Percentiles rank a stretch among this genome's conserved stretches.
These are phyloP conservation scores for Zasmidium cellare DNA, from an alignment of 2,329 filamentous ascomycete genomes.

Conservation along the genomic window DNA sequence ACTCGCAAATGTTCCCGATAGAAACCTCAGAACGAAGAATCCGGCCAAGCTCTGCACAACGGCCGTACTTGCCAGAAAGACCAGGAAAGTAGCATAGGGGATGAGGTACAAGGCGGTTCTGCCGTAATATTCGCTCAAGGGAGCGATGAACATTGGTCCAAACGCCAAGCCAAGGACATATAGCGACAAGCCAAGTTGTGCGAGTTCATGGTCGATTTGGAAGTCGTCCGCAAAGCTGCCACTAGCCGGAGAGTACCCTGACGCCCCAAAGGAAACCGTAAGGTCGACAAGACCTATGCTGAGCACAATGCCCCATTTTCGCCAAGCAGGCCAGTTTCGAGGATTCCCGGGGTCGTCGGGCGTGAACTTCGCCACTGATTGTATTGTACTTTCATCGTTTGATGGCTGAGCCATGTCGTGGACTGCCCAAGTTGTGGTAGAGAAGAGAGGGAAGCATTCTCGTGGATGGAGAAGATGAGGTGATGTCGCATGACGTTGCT, in stretches of 20 bases:
- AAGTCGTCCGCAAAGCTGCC: slow-evolving; percentile 46
- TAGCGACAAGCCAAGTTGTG: slow-evolving; percentile 47
- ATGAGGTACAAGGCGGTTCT: slow-evolving; percentile 44
- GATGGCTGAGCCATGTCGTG: background rate
- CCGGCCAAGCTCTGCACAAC: slow-evolving; percentile 40
- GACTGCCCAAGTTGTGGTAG: background rate
- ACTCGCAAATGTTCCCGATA: slow-evolving; percentile 49
- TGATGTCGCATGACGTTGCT: background rate
- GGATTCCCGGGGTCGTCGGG: slow-evolving; percentile 45
- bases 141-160: slow-evolving; percentile 48
- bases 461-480: background rate
- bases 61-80: slow-evolving; percentile 45
- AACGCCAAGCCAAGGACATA: slow-evolving; percentile 51
- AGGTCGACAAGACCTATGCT: slow-evolving; percentile 39
- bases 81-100: slow-evolving; percentile 45
- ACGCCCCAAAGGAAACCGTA: slow-evolving; percentile 41
- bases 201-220: slow-evolving; percentile 41
- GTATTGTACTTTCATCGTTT: background rate
- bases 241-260: slow-evolving; percentile 48
- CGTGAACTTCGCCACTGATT: slow-evolving; percentile 29
- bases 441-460: background rate
- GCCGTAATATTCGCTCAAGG: slow-evolving; percentile 48
- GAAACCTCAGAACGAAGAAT: slow-evolving; percentile 45
- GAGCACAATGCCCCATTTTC: slow-evolving; percentile 49
- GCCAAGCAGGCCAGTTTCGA: slow-evolving; percentile 44